phyloP scores from a whole-genome alignment of 2,329 filamentous ascomycete genomes.

The Aciculosporium take region DNA sequence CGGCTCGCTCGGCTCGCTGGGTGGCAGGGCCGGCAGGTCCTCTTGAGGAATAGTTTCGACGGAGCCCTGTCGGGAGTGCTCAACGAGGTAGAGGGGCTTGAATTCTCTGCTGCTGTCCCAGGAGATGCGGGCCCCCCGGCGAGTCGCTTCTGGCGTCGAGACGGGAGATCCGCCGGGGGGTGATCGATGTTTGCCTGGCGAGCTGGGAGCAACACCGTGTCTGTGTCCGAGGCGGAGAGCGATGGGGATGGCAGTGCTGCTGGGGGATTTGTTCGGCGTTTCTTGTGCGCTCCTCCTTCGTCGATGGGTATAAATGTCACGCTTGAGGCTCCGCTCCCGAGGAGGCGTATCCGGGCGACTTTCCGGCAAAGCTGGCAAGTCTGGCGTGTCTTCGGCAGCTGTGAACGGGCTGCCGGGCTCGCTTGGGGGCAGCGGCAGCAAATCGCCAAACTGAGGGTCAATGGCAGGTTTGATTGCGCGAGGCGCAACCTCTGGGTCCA shows the following conservation, averaged over 20 bases:
- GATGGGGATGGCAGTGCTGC: conserved; percentile 43
- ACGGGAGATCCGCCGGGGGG: conserved; percentile 24
- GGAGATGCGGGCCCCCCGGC: conserved; percentile 34
- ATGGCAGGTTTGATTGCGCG: conserved; percentile 49
- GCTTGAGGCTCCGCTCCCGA: conserved; percentile 28
- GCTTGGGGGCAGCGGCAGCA: conserved; percentile 50
- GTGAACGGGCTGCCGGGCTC: conserved; percentile 34
- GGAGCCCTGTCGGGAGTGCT: conserved; percentile 36
- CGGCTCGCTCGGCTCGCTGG: conserved; percentile 19
- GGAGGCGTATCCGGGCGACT: conserved; percentile 45
- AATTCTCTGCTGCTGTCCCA: conserved; percentile 57
- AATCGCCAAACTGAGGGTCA: conserved; percentile 50
- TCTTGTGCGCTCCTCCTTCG: conserved; percentile 36
- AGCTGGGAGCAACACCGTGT: conserved; percentile 23
- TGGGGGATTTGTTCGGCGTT: conserved; percentile 34
- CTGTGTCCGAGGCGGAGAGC: conserved; percentile 38
- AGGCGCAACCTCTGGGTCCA: conserved; percentile 44
- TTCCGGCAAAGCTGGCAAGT: conserved; percentile 42
- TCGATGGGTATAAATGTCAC: conserved; percentile 27
- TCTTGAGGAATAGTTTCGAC: conserved; percentile 17
- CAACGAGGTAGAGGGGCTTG: conserved; percentile 69
- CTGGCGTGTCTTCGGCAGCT: conserved; percentile 28
- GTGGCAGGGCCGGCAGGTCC: conserved; percentile 36
- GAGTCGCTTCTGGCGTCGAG: conserved; percentile 21
- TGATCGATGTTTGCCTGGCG: conserved; percentile 24